A percentile compares a stretch with the other conserved stretches of the same genome.
Conservation (phyloP, 306 rosid species). For the Rosa multiflora region DNA sequence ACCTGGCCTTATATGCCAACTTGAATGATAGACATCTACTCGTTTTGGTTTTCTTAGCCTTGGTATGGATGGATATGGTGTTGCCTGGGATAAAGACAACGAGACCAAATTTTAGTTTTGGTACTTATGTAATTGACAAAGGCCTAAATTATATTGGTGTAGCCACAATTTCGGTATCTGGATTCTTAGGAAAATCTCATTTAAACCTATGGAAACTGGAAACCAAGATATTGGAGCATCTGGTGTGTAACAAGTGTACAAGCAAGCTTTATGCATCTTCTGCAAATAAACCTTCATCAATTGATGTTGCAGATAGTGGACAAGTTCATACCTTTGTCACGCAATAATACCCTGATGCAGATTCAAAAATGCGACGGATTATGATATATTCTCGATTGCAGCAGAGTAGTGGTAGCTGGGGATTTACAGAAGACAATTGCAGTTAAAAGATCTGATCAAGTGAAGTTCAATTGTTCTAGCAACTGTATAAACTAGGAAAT, state of each 20-base stretch:
- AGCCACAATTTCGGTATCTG: not conserved
- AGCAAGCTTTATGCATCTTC: not conserved
- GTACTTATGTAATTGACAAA: not conserved
- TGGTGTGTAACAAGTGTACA: not conserved
- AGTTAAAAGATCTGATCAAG: not conserved
- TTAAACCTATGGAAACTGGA: not conserved
- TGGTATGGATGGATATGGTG: constrained; percentile 13
- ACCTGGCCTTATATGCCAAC: constrained; percentile 10
- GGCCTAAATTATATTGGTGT: not conserved
- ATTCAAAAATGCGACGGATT: constrained; percentile 9
- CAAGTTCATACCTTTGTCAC: constrained; percentile 10
- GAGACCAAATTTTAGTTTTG: not conserved
- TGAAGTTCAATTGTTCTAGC: not conserved
- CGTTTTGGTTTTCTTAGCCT: not conserved
- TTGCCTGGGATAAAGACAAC: not conserved
- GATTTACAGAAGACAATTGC: not conserved
- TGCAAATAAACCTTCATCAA: not conserved
- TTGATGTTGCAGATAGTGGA: not conserved
- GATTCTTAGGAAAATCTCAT: not conserved
- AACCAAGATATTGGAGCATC: not conserved
- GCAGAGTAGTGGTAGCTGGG: constrained; percentile 14
- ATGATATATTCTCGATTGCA: constrained; percentile 11
- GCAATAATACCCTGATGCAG: constrained; percentile 8
- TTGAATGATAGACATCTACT: constrained; percentile 9
- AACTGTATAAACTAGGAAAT: not conserved